These are phyloP conservation scores for Aspergillus costaricaensis DNA, from an alignment of 2,329 filamentous ascomycete species.

Conservation along the genomic window DNA sequence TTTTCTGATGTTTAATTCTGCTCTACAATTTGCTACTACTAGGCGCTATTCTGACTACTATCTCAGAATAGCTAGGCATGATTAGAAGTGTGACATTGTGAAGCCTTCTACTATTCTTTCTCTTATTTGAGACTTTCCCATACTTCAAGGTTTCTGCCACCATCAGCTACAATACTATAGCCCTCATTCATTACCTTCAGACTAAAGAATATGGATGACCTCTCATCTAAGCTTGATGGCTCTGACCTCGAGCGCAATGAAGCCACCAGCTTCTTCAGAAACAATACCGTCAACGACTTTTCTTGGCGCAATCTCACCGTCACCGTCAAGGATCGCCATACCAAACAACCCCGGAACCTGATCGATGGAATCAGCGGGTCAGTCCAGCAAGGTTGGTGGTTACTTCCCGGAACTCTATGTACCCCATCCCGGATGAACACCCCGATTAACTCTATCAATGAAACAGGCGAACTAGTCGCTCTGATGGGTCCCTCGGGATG, in stretches of 20 bases:
- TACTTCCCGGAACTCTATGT: background rate
- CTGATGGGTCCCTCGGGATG: slow-evolving; percentile 75
- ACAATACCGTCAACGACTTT: slow-evolving; percentile 65
- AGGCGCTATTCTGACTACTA: background rate
- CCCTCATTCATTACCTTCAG: no score
- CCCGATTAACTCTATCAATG: background rate
- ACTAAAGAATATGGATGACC: background rate
- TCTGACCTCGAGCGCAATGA: slow-evolving; percentile 35
- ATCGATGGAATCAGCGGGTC: slow-evolving; percentile 65
- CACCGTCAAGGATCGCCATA: slow-evolving; percentile 69
- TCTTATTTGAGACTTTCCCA: background rate
- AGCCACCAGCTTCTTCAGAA: slow-evolving; percentile 43
- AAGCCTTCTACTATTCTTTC: background rate
- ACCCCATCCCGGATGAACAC: background rate
- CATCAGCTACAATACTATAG: background rate
- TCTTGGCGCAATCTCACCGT: slow-evolving; percentile 69
- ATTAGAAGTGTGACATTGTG: background rate
- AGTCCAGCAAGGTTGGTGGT: slow-evolving; percentile 59
- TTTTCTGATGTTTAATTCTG: background rate
- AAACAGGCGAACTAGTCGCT: slow-evolving; percentile 68
- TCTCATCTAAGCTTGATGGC: background rate
- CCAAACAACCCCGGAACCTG: slow-evolving; percentile 64
- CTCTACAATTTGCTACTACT: background rate
- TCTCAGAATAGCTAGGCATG: background rate
- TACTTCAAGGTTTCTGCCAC: background rate